phyloP scores from a whole-genome alignment of 129 eudicot species.

The Arctium minus region DNA sequence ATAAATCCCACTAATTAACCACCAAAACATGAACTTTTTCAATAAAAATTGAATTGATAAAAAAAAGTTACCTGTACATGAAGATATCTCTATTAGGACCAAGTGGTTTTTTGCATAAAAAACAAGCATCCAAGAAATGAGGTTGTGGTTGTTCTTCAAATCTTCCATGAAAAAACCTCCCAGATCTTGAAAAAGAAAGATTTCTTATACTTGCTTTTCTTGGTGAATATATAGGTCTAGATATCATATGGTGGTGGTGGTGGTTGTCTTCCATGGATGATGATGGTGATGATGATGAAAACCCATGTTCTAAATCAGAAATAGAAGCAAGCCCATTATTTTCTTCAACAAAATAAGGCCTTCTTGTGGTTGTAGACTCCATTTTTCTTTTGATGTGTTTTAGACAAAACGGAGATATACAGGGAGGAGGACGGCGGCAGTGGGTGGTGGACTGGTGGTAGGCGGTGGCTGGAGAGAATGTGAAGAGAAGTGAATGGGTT shows the following conservation, averaged over 20 bases:
- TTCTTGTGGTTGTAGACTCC: conserved; percentile 37
- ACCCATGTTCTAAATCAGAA: conserved; percentile 23
- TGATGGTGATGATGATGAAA: conserved; percentile 8
- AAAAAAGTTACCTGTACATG: conserved; percentile 52
- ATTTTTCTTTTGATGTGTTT: not conserved
- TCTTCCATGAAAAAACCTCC: conserved; percentile 34
- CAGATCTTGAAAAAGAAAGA: conserved; percentile 37
- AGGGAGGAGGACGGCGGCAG: conserved; percentile 7
- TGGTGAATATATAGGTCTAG: conserved; percentile 38
- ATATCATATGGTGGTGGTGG: conserved; percentile 26
- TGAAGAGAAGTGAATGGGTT: conserved; percentile 9
- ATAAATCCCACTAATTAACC: no score
- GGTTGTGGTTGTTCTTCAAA: conserved; percentile 40
- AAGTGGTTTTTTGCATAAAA: conserved; percentile 43
- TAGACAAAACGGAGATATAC: not conserved
- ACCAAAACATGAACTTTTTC: no score
- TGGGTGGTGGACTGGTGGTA: not conserved
- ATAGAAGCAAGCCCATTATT: conserved; percentile 43
- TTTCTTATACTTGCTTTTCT: conserved; percentile 35
- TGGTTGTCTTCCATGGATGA: conserved; percentile 24
- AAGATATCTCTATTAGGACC: conserved; percentile 49
- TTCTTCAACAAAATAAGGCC: conserved; percentile 44
- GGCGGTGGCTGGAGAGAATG: conserved; percentile 16
- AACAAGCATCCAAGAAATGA: conserved; percentile 43
- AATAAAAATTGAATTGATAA: not conserved